Evolutionary conservation across 2,329 filamentous ascomycete genomes (phyloP).

Genomic region (Penicillium sp.): DNA sequence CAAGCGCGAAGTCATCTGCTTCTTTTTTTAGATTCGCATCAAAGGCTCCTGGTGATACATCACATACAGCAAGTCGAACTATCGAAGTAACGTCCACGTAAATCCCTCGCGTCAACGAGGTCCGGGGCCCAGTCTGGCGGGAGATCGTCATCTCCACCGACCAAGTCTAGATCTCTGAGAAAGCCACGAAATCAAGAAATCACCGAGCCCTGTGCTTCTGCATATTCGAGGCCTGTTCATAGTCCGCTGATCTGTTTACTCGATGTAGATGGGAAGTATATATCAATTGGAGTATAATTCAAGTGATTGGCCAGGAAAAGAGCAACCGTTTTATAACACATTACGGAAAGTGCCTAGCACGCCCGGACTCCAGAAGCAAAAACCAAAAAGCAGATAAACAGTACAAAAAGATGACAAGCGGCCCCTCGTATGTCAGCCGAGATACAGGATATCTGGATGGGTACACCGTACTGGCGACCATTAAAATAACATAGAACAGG

Average conservation of each 20-base stretch:
- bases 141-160: neutral
- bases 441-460: constrained; percentile 12
- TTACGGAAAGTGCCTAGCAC: constrained; percentile 15
- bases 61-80: neutral
- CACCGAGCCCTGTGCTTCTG: neutral
- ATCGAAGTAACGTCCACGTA: neutral
- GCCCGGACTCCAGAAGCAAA: constrained; percentile 15
- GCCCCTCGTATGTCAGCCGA: constrained; percentile 18
- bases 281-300: neutral
- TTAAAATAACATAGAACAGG: constrained; percentile 13
- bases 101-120: constrained; percentile 4
- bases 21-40: neutral
- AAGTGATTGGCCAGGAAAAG: neutral
- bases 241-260: neutral
- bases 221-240: neutral
- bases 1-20: neutral
- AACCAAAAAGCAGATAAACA: constrained; percentile 7
- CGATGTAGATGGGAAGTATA: constrained; percentile 4
- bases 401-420: constrained; percentile 5
- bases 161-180: neutral
- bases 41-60: constrained; percentile 2
- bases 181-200: neutral
- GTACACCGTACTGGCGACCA: neutral
- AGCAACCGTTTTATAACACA: constrained; percentile 1
- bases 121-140: neutral